Base-by-base conservation (phyloP, 1,139 yeast genomes). In the Zhuliangozyma parablackwelliae region DNA sequence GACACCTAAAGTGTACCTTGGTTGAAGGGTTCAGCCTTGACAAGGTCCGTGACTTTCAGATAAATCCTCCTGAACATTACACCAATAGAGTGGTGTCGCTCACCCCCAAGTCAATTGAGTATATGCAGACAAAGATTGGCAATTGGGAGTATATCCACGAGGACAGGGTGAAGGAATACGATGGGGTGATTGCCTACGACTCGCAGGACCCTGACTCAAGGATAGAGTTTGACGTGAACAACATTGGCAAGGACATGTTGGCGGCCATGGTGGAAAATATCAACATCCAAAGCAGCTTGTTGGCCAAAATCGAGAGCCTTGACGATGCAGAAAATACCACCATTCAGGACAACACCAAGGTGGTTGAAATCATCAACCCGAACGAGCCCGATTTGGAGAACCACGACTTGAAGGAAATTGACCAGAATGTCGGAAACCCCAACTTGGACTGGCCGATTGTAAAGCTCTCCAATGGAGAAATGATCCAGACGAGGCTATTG, bases 191-290 rank as follows among this genome's bases (percentile, higher is more conserved):
- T 26, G 95, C 95, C 1, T 88, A 90, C 59, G 98, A 92, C 53
- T 57, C 67, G 9, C 96, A 95, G 11, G 73, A 85, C 30, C 69
- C 82, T 4, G 39, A 45, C 20, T 78, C 94, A 0, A 63, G 80
- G 38, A 72, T 92, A 40, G 85, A 80, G 38, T 83, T 92, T 57
- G 94, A 85, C 40, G 72, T 78, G 8, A 69, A 70, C 5, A 63
- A 65, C 10, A 68, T 82, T 32, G 63, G 57, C 3, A 46, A 49
- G 30, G 62, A 62, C 2, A 59, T 59, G 2, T 54, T 70, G 44
- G 96, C 95, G 1, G 85, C 84, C 30, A 92, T 92, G 97, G 77
- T 86, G 48, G 99, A 92, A 59, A 86, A 82, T 48, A 57, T 84
- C 40, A 92, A 92, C 53, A 71, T 92, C 36, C 98, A 92, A 59